Percentiles rank a stretch among this genome's conserved stretches.
phyloP scores from a whole-genome alignment of 139 green algal species.

The Chlamydomonas incerta region DNA sequence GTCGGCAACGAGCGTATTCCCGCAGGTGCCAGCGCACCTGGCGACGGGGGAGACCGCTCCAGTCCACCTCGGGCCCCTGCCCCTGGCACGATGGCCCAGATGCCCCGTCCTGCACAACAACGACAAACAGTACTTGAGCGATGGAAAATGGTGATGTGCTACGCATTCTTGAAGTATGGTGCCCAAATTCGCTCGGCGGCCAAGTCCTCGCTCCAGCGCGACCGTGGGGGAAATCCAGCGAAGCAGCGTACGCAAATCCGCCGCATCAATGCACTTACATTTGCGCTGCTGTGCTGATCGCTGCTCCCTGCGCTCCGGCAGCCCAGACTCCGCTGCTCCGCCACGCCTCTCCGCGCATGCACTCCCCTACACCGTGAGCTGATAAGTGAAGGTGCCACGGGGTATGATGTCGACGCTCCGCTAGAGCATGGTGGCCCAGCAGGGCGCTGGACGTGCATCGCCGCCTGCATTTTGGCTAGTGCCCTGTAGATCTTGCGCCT shows the following conservation, averaged over 20 bases:
- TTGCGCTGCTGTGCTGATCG: background rate
- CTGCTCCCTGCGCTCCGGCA: background rate
- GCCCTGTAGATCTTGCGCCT: background rate
- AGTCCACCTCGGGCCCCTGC: too few species aligned
- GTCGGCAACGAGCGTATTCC: too few species aligned
- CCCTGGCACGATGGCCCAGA: too few species aligned
- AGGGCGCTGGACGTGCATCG: background rate
- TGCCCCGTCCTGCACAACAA: too few species aligned
- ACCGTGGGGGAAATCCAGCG: background rate
- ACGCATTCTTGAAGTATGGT: background rate
- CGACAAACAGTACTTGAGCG: background rate
- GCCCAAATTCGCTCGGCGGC: background rate
- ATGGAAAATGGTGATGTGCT: background rate
- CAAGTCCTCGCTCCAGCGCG: background rate
- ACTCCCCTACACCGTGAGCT: background rate
- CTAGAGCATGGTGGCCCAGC: background rate
- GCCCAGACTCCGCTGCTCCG: background rate
- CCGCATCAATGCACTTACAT: background rate
- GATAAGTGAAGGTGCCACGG: background rate
- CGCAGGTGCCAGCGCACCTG: too few species aligned
- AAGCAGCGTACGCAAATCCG: background rate
- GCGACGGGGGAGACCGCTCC: too few species aligned
- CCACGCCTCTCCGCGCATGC: background rate
- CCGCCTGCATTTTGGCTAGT: conserved; percentile 22
- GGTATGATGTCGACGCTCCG: conserved; percentile 6